Evolutionary conservation across 257 asterid genomes (phyloP), one percentile per base, ranked within the genome.

Genomic region (Vinca minor): DNA sequence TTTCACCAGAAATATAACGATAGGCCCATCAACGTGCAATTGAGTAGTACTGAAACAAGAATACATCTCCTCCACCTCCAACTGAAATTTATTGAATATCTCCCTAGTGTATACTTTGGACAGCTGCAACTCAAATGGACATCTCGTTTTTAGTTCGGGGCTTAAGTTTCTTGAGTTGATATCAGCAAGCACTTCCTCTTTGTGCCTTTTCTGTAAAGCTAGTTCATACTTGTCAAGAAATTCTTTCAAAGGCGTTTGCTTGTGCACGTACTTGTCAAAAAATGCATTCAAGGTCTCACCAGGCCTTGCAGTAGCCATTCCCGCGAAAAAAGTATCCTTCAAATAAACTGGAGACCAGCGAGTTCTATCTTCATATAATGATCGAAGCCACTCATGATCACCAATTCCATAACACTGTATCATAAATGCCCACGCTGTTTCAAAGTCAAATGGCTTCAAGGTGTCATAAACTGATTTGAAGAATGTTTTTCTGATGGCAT

Each of bases 61-160:
- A 74, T 86, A 83, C 95, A 87, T 89, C 75, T 83, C 95, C 79
- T 86, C 95, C 49, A 84, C 94, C 74, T 89, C 95, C 55, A 80
- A 61, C 71, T 87, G 96, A 67, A 85, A 83, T 77, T 65, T 78
- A 48, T 69, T 84, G 62, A 89, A 89, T 48, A 89, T 80, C 47
- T 72, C 82, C 68, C 81, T 62, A 15, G 91, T 84, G 23, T 87
- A 89, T 23, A 78, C 74, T 67, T 76, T 85, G 39, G 94, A 82
- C 65, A 89, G 70, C 77, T 85, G 95, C 64, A 85, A 68, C 63
- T 87, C 96, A 44, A 81, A 89, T 5, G 94, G 63, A 66, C 91
- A 87, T 74, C 84, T 77, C 6, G 94, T 87, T 75, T 79, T 89
- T 50, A 85, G 72, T 45, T 85, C 87, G 1, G 84, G 87, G 20